Conservation (phyloP, 352 stramenopile genomes). For the Phytopythium cucurbitacearum region DNA sequence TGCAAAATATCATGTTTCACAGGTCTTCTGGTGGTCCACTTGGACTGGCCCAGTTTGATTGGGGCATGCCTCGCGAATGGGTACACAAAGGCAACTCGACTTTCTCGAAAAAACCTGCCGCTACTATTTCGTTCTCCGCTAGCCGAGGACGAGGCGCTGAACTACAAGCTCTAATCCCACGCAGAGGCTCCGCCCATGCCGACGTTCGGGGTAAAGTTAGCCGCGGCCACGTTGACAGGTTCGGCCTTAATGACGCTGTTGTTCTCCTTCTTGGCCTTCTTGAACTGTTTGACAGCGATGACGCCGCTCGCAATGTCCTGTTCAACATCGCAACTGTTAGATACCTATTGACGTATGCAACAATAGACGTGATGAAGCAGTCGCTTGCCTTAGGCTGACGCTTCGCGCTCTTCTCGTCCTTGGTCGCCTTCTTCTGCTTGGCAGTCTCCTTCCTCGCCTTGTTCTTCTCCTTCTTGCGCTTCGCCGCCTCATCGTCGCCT, state of each 20-base stretch:
- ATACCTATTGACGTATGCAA: neutral
- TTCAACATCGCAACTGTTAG: neutral
- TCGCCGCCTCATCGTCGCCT: conserved; percentile 9
- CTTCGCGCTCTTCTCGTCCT: conserved; percentile 26
- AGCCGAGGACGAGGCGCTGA: neutral
- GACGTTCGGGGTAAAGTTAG: conserved; percentile 61
- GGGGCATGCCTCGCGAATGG: too few species aligned
- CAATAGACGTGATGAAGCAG: neutral
- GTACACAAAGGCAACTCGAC: too few species aligned
- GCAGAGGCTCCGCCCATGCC: conserved; percentile 65
- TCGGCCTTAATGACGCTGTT: conserved; percentile 9
- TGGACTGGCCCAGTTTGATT: too few species aligned
- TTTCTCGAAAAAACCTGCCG: too few species aligned
- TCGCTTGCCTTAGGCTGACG: conserved; percentile 28
- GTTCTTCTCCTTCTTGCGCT: conserved; percentile 25
- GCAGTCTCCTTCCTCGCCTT: conserved; percentile 22
- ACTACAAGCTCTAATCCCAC: conserved; percentile 47
- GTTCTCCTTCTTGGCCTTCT: conserved; percentile 54
- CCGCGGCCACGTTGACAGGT: conserved; percentile 45
- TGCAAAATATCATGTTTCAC: too few species aligned
- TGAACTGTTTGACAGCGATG: conserved; percentile 74
- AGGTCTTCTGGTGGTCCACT: too few species aligned
- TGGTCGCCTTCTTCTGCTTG: conserved; percentile 15
- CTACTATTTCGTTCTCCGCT: neutral
- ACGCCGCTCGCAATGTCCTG: conserved; percentile 71